Base-by-base conservation (phyloP, 129 eudicot genomes). In the Centella asiatica region DNA sequence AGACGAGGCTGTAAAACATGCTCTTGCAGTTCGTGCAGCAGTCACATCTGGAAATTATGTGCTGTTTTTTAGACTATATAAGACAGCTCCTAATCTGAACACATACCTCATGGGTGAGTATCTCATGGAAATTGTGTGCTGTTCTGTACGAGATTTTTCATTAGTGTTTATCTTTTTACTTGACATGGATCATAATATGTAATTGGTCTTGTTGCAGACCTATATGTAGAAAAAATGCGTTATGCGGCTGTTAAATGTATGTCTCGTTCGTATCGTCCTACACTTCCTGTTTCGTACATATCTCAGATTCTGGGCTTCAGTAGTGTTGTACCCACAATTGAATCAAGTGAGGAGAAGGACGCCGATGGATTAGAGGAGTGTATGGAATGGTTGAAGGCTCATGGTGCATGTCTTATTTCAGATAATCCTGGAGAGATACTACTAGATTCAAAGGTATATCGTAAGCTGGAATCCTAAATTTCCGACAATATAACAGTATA, bases 191-290 rank as follows among this genome's bases (percentile, higher is more conserved):
- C 51, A 17, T 46, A 46, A 1, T n/a, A 46, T 49, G 2, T 26
- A 31, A n/a, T 59, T 71, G n/a, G 54, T 52, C 23, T 51, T 26
- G 40, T 15, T 67, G 80, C 84, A 87, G 98, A 92, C 83, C 90
- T 87, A 33, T 87, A 87, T 74, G 90, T 84, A 50, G 98, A 92
- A 57, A 87, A 92, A 71, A 92, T 92, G 90, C 80, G 96, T 39
- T 92, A 84, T 71, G 90, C 85, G 3, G 96, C 94, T 54, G 84
- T 86, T 68, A 87, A 73, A 77, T 87, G 94, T 72, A 84, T 92
- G 76, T 84, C 88, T 44, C 90, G 95, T 56, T 84, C 98, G 49
- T 87, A 87, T 71, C 98, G 98, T 17, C 98, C 98, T 34, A 84
- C 94, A 31, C 78, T 92, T 27, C 94, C 98, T 18, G 95, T 92